Percentiles rank a stretch among this genome's conserved stretches.
Conservation (phyloP, 768 basidiomycete genomes). For the Collybia mongolica region DNA sequence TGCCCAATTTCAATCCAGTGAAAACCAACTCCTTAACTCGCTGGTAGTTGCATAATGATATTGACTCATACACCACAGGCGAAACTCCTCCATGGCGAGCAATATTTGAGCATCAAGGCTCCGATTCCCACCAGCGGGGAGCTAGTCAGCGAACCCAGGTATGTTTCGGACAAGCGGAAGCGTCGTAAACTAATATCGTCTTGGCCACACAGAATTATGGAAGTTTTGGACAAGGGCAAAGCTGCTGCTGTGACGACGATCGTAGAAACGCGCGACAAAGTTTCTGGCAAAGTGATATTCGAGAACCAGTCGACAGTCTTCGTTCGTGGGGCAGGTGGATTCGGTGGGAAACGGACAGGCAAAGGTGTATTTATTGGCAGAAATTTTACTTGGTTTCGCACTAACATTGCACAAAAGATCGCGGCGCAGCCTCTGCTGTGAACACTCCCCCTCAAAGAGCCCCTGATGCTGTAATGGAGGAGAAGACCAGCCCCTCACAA, state of each 20-base stretch:
- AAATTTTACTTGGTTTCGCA: not conserved
- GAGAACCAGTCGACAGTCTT: slow-evolving; percentile 93
- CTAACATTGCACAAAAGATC: slow-evolving; percentile 49
- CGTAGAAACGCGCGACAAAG: slow-evolving; percentile 78
- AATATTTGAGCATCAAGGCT: slow-evolving; percentile 84
- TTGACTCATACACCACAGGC: slow-evolving; percentile 46
- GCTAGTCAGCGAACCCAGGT: slow-evolving; percentile 74
- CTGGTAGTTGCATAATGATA: not conserved
- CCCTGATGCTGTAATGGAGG: slow-evolving; percentile 86
- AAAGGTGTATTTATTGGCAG: slow-evolving; percentile 45
- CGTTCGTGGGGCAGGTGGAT: slow-evolving; percentile 93
- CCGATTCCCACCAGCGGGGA: slow-evolving; percentile 85
- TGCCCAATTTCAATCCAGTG: slow-evolving; percentile 94
- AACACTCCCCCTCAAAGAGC: slow-evolving; percentile 80
- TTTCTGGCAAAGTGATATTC: slow-evolving; percentile 76
- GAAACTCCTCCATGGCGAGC: slow-evolving; percentile 97
- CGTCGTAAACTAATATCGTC: no score
- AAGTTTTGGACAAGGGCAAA: slow-evolving; percentile 90
- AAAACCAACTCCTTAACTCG: slow-evolving; percentile 19
- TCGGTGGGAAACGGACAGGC: slow-evolving; percentile 87
- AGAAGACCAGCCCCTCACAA: slow-evolving; percentile 78
- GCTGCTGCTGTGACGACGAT: slow-evolving; percentile 85
- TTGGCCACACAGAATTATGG: slow-evolving; percentile 51
- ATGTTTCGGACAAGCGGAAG: slow-evolving; percentile 8
- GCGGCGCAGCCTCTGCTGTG: slow-evolving; percentile 81